Percentiles rank a stretch among this genome's conserved stretches.
Evolutionary conservation across 495 filamentous ascomycete species (phyloP).

Genomic region (Friedmanniomyces endolithicus): DNA sequence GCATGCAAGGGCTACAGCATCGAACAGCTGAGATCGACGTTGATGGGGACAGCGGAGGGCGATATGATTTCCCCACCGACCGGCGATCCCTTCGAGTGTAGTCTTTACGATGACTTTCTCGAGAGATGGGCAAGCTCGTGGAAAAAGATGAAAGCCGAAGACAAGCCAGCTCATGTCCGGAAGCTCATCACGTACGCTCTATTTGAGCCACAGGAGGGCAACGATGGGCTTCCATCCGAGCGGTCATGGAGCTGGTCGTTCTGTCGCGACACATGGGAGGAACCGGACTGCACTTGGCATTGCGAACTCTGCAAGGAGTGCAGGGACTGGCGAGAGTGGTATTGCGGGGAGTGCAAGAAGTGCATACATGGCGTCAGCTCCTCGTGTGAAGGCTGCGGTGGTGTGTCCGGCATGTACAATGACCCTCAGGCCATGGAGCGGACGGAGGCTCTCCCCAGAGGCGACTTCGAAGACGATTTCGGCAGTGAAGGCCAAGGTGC

Average conservation of each 20-base stretch:
- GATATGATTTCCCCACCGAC: background rate
- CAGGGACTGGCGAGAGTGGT: background rate
- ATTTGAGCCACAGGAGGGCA: background rate
- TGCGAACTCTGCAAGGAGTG: background rate
- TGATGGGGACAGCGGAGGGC: background rate
- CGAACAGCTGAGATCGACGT: background rate
- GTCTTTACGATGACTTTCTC: background rate
- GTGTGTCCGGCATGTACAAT: background rate
- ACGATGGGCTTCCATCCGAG: background rate
- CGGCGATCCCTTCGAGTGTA: background rate
- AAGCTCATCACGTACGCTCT: background rate
- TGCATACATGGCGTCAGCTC: background rate
- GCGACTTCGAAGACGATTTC: too few species aligned
- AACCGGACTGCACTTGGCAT: background rate
- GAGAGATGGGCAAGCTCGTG: background rate
- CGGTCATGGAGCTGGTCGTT: background rate
- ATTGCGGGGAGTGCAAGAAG: background rate
- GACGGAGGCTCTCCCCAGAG: background rate
- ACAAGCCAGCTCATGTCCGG: background rate
- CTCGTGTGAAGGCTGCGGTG: background rate
- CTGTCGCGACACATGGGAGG: background rate
- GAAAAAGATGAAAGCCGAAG: background rate
- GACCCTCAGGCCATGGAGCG: background rate
- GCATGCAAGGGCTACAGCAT: background rate
- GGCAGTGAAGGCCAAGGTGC: too few species aligned